Evolutionary conservation across 106 monocot species (phyloP), one percentile per base, ranked within the genome.

Genomic region (Triglochin maritima): DNA sequence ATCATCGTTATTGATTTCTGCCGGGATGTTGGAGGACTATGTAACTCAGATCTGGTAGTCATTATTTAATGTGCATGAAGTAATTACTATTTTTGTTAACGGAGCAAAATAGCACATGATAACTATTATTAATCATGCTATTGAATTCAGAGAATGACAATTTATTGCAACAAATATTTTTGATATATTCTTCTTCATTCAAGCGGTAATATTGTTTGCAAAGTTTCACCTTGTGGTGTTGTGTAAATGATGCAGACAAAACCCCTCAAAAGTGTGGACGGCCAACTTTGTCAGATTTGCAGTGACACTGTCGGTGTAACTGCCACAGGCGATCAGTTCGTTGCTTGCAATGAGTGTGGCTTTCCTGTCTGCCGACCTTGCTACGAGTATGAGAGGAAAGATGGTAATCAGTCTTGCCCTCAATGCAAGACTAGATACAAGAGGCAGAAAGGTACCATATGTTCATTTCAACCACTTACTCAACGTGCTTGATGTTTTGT

Each of bases 361-460:
- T 93, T 86, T 74, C 93, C 93, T 63, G 93, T 93, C 68, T 93
- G 93, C 71, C 74, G 86, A 17, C 84, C 89, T 72, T 93, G 93
- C 56, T 93, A 93, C 51, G 89, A 89, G 73, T 93, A 93, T 59
- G 93, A 93, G 72, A 44, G 93, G 57, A 93, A 84, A 76, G 93
- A 93, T 46, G 93, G 93, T 4, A 93, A 77, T 49, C 77, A 82
- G 67, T 89, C 76, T 68, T 93, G 93, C 77, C 93, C 93, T 75
- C 93, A 89, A 49, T 93, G 93, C 89, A 93, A 89, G 81, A 84
- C 86, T 48, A 81, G 86, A 62, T 93, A 93, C 72, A 93, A 86
- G 64, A 89, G 93, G 57, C 93, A 84, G 43, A 89, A 82, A 80
- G 93, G 93, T 93, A 13, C 62, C 12, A 8, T 53, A 10, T 56